A percentile compares a stretch with the other conserved stretches of the same genome.
Conservation (phyloP, 192 early-diverging fungal genomes). For the Piromyces finnis region DNA sequence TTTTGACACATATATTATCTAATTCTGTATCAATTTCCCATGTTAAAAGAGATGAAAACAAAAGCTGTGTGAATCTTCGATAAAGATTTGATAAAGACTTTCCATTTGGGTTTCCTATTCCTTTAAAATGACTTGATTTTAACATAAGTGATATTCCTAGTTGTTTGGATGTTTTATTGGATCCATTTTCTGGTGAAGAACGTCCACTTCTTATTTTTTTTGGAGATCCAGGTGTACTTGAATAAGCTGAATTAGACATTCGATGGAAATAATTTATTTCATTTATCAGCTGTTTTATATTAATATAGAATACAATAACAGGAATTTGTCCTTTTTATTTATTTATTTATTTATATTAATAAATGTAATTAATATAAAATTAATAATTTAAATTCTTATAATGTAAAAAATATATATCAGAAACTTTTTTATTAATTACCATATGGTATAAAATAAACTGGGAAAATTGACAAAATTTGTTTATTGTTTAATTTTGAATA, state of each 20-base stretch:
- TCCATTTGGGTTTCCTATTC: background rate
- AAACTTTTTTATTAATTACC: too few relatives aligned
- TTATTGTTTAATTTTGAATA: constrained; percentile 9
- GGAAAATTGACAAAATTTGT: constrained; percentile 16
- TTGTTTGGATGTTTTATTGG: background rate
- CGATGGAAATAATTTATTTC: constrained; percentile 11
- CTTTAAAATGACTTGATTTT: background rate
- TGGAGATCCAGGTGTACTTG: constrained; percentile 6
- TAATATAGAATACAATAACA: constrained; percentile 12
- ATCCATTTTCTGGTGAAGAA: background rate
- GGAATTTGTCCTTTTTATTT: too few relatives aligned
- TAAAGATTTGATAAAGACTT: constrained; percentile 7
- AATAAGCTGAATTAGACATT: constrained; percentile 8
- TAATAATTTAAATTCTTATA: too few relatives aligned
- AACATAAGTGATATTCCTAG: constrained; percentile 1
- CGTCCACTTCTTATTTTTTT: background rate
- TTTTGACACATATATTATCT: constrained; percentile 17
- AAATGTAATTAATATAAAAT: too few relatives aligned
- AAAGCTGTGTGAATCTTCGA: constrained; percentile 2
- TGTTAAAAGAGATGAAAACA: constrained; percentile 17
- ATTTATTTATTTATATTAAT: too few relatives aligned
- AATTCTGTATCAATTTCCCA: constrained; percentile 33
- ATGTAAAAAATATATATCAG: too few relatives aligned
- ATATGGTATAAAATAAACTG: constrained; percentile 6
- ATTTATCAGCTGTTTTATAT: constrained; percentile 25